phyloP scores from a whole-genome alignment of 345 rosid genomes.

The Trapa bicornis region DNA sequence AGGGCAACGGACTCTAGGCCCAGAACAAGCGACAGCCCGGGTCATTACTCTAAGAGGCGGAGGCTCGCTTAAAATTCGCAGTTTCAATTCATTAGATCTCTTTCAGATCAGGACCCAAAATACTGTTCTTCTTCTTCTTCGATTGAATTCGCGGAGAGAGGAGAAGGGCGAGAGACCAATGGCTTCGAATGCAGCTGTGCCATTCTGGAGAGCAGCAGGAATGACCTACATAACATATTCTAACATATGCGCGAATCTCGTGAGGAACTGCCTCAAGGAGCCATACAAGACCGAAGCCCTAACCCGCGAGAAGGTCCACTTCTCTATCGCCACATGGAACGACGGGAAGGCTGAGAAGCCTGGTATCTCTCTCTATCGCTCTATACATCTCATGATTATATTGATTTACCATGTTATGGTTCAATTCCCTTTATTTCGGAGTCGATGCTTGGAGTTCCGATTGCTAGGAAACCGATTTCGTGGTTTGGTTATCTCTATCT shows the following conservation, averaged over 20 bases:
- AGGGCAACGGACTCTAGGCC: too few relatives aligned
- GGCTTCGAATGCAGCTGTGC: conserved; percentile 77
- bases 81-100: too few relatives aligned
- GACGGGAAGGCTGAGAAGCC: conserved; percentile 67
- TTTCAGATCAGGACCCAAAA: neutral
- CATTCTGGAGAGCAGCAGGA: conserved; percentile 90
- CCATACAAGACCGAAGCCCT: conserved; percentile 51
- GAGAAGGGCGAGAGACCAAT: conserved; percentile 11
- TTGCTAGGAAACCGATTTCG: neutral
- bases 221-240: conserved; percentile 76
- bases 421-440: neutral
- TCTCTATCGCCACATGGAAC: conserved; percentile 51
- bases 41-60: too few relatives aligned
- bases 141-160: neutral
- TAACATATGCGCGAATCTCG: conserved; percentile 69
- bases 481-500: neutral
- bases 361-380: conserved; percentile 18
- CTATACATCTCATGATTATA: neutral
- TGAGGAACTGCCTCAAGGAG: conserved; percentile 74
- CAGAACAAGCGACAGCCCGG: too few relatives aligned
- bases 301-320: conserved; percentile 76
- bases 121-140: neutral
- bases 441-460: neutral
- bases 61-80: too few relatives aligned
- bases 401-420: neutral